Conservation (phyloP, 2,329 filamentous ascomycete genomes). For the Pseudocercospora fuligena region DNA sequence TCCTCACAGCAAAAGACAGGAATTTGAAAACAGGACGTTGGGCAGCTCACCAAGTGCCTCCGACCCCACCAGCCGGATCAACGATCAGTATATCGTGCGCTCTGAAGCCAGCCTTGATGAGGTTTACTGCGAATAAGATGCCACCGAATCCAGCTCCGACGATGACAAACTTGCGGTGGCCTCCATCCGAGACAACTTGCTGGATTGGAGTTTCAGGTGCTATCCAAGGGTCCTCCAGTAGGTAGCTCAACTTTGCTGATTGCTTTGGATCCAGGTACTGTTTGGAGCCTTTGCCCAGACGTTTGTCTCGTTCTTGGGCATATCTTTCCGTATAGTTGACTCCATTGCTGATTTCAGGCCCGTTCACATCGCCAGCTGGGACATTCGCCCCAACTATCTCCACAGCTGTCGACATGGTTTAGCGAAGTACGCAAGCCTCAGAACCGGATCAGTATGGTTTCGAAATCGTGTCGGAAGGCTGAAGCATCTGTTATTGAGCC, state of each 20-base stretch:
- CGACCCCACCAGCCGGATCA: slow-evolving; percentile 55
- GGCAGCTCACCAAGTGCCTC: slow-evolving; percentile 48
- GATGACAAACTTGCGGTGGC: slow-evolving; percentile 37
- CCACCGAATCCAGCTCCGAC: slow-evolving; percentile 54
- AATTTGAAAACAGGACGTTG: background rate
- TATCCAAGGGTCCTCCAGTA: slow-evolving; percentile 40
- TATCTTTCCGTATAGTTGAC: slow-evolving; percentile 31
- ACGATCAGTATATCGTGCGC: slow-evolving; percentile 47
- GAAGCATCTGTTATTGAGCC: background rate
- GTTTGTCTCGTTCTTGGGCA: slow-evolving; percentile 35
- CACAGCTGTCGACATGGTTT: background rate
- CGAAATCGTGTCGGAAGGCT: background rate
- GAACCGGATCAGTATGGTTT: background rate
- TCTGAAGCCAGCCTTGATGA: slow-evolving; percentile 46
- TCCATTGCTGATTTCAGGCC: slow-evolving; percentile 20
- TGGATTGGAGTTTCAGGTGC: slow-evolving; percentile 27
- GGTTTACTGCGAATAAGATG: slow-evolving; percentile 47
- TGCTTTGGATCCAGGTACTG: slow-evolving; percentile 38
- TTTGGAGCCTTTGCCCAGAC: slow-evolving; percentile 27
- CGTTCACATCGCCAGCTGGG: slow-evolving; percentile 28
- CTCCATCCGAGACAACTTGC: slow-evolving; percentile 25
- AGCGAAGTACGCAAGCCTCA: background rate
- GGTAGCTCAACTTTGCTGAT: slow-evolving; percentile 31
- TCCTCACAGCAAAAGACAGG: background rate
- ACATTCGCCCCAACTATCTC: slow-evolving; percentile 16